Conservation (phyloP, 352 stramenopile species). For the Phytophthora vignae region DNA sequence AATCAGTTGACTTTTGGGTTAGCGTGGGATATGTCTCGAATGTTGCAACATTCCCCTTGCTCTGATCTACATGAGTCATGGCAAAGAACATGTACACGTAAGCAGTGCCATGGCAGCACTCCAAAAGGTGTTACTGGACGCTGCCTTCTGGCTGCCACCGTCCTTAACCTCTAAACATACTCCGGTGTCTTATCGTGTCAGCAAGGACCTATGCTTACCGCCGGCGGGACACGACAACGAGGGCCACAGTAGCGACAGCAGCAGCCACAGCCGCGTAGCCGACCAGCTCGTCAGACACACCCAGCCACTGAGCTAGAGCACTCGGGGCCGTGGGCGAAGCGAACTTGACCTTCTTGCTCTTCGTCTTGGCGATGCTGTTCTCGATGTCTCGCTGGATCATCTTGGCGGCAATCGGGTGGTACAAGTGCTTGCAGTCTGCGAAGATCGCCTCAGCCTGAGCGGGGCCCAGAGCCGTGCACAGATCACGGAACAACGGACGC, state of each 20-base stretch:
- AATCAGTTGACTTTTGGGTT: neutral
- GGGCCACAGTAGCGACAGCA: slow-evolving; percentile 26
- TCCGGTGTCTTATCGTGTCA: neutral
- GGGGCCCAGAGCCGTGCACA: slow-evolving; percentile 50
- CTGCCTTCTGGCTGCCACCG: neutral
- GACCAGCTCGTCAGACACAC: slow-evolving; percentile 38
- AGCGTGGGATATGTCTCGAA: neutral
- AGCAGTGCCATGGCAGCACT: neutral
- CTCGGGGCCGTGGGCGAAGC: slow-evolving; percentile 37
- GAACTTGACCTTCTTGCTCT: slow-evolving; percentile 43
- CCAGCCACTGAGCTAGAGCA: slow-evolving; percentile 39
- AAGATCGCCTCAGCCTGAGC: slow-evolving; percentile 45
- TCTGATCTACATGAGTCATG: neutral
- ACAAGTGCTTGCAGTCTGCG: slow-evolving; percentile 61
- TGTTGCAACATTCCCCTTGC: neutral
- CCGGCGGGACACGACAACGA: slow-evolving; percentile 32
- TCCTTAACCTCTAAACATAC: neutral
- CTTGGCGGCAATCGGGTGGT: slow-evolving; percentile 78
- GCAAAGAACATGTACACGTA: neutral
- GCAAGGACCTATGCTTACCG: slow-evolving; percentile 15
- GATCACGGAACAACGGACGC: slow-evolving; percentile 68
- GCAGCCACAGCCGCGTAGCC: slow-evolving; percentile 22
- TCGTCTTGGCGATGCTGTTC: slow-evolving; percentile 44
- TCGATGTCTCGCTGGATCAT: slow-evolving; percentile 74
- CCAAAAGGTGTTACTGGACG: slow-evolving; percentile 1